These are phyloP conservation scores for Boletus rex-veris DNA, from an alignment of 768 basidiomycete species.

Conservation along the genomic window DNA sequence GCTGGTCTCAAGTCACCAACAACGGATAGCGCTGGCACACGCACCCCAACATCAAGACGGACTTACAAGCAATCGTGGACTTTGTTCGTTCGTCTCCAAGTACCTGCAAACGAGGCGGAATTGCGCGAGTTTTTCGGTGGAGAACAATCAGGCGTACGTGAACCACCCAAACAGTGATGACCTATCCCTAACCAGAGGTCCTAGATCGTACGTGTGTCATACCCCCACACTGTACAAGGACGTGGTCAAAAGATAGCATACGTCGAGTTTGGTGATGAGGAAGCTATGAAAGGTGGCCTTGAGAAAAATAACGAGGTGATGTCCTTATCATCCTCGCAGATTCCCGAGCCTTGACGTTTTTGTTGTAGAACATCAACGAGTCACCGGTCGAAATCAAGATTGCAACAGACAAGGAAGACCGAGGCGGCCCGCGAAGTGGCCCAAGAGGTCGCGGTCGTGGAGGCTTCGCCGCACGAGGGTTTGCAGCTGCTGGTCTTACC, in stretches of 20 bases:
- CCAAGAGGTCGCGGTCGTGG: slow-evolving; percentile 52
- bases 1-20: slow-evolving; percentile 50
- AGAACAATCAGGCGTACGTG: slow-evolving; percentile 60
- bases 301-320: slow-evolving; percentile 69
- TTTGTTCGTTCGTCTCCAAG: slow-evolving; percentile 69
- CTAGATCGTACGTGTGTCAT: slow-evolving; percentile 67
- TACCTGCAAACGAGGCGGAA: slow-evolving; percentile 56
- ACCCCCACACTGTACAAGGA: slow-evolving; percentile 47
- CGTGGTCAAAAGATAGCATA: slow-evolving; percentile 66
- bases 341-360: slow-evolving; percentile 5
- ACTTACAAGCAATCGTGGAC: slow-evolving; percentile 78
- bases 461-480: slow-evolving; percentile 56
- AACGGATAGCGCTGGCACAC: slow-evolving; percentile 56
- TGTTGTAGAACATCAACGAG: slow-evolving; percentile 65
- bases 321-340: slow-evolving; percentile 12
- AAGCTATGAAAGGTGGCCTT: slow-evolving; percentile 75
- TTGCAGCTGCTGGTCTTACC: slow-evolving; percentile 68
- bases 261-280: slow-evolving; percentile 88
- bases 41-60: slow-evolving; percentile 69
- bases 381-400: slow-evolving; percentile 63
- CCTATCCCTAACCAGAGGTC: background rate
- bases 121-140: slow-evolving; percentile 76
- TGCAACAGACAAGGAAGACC: slow-evolving; percentile 56
- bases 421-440: slow-evolving; percentile 43
- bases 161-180: background rate